A percentile compares a stretch with the other conserved stretches of the same genome.
Conservation (phyloP, 768 basidiomycete species). For the Lentinula sp. region DNA sequence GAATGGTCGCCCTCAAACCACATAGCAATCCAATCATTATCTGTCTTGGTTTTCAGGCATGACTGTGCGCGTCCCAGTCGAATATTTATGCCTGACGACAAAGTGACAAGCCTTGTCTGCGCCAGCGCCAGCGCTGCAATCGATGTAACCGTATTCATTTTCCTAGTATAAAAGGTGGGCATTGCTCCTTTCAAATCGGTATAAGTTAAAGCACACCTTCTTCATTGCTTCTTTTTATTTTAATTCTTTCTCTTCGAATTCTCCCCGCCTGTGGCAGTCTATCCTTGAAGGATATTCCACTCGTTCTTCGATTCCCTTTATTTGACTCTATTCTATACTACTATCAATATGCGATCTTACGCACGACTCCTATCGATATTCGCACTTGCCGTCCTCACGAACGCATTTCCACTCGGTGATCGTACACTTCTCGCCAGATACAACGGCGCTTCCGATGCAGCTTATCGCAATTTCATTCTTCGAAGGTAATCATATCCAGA, state of each 20-base stretch:
- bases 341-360: neutral
- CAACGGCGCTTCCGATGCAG: neutral
- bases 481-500: neutral
- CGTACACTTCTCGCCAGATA: neutral
- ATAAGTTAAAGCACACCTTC: neutral
- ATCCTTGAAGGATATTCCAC: conserved; percentile 2
- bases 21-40: neutral
- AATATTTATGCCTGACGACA: neutral
- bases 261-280: neutral
- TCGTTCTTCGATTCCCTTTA: neutral
- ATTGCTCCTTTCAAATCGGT: neutral
- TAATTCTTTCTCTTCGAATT: neutral
- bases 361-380: neutral
- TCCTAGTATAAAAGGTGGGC: neutral
- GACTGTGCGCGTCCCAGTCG: neutral
- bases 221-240: neutral
- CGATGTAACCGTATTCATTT: neutral
- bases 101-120: neutral
- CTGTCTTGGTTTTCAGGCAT: neutral
- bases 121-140: neutral
- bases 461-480: neutral
- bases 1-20: neutral
- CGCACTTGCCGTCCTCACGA: neutral
- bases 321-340: neutral
- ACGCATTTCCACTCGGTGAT: neutral